Percentiles rank a stretch among this genome's conserved stretches.
Evolutionary conservation across 2,329 filamentous ascomycete genomes (phyloP).

Genomic region (Pestalotiopsis sp.): DNA sequence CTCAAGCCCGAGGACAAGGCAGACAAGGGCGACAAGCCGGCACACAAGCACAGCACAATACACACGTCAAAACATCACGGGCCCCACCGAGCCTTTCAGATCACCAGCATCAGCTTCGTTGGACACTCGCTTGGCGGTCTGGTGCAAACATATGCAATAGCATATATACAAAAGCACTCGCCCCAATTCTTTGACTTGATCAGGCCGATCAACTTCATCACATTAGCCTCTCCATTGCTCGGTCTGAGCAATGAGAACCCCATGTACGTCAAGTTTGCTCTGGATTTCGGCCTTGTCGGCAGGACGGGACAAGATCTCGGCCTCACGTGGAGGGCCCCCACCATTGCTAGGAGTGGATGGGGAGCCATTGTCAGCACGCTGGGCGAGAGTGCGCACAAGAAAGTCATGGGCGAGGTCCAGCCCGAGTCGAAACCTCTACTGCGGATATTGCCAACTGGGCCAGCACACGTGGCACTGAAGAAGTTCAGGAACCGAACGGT

Average conservation of each 20-base stretch:
- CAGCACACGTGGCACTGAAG: conserved; percentile 82
- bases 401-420: conserved; percentile 62
- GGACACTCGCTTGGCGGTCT: conserved; percentile 89
- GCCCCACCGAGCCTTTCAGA: conserved; percentile 68
- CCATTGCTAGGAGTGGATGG: conserved; percentile 84
- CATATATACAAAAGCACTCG: conserved; percentile 95
- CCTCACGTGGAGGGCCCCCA: conserved; percentile 90
- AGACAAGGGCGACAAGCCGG: conserved; percentile 48
- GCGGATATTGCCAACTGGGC: conserved; percentile 86
- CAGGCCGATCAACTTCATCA: conserved; percentile 86
- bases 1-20: conserved; percentile 39
- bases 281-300: conserved; percentile 96
- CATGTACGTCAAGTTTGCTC: conserved; percentile 92
- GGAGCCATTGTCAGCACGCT: conserved; percentile 83
- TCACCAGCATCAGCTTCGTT: conserved; percentile 94
- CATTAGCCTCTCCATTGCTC: conserved; percentile 83
- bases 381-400: conserved; percentile 67
- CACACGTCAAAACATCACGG: conserved; percentile 40
- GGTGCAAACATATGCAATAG: conserved; percentile 91
- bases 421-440: conserved; percentile 87
- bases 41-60: conserved; percentile 65
- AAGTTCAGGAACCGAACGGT: conserved; percentile 90
- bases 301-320: conserved; percentile 94
- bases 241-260: conserved; percentile 97
- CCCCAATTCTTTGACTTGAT: conserved; percentile 88